Percentiles rank a stretch among this genome's conserved stretches.
Conservation (phyloP, 2,329 filamentous ascomycete genomes). For the Aaosphaeria arxii region DNA sequence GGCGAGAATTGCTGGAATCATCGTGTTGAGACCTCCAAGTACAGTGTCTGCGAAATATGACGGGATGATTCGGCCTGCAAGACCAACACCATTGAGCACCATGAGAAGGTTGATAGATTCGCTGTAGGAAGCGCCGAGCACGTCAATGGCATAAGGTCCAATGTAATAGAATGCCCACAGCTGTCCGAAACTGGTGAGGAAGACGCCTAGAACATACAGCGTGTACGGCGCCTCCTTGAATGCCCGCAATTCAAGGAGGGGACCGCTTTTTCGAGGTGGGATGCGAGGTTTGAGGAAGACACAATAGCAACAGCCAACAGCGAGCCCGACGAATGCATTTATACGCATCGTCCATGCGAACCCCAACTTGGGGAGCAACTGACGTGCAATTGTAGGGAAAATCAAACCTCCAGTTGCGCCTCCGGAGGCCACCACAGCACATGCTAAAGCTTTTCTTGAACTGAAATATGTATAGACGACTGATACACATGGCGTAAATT, state of each 20-base stretch:
- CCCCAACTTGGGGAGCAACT: conserved; percentile 58
- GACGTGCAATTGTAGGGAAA: conserved; percentile 55
- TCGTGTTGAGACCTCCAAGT: conserved; percentile 55
- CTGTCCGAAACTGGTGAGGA: conserved; percentile 32
- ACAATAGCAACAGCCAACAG: conserved; percentile 34
- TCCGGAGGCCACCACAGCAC: conserved; percentile 59
- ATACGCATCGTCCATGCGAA: conserved; percentile 65
- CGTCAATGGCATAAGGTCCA: conserved; percentile 37
- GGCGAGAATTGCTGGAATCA: conserved; percentile 50
- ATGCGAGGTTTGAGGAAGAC: conserved; percentile 40
- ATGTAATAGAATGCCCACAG: conserved; percentile 49
- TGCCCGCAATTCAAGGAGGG: conserved; percentile 40
- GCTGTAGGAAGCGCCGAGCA: conserved; percentile 47
- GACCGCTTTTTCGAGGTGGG: conserved; percentile 42
- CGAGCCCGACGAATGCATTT: conserved; percentile 59
- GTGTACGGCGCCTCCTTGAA: conserved; percentile 42
- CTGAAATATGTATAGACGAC: conserved; percentile 56
- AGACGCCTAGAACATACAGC: conserved; percentile 34
- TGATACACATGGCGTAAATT: conserved; percentile 30
- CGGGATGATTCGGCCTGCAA: conserved; percentile 53
- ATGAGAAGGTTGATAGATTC: conserved; percentile 56
- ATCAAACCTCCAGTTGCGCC: conserved; percentile 62
- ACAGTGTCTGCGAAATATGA: conserved; percentile 53
- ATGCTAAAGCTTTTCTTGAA: conserved; percentile 56
- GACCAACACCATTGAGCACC: conserved; percentile 56